Evolutionary conservation across 352 stramenopile species (phyloP), one percentile per base, ranked within the genome.

Genomic region (Lagenidium giganteum): DNA sequence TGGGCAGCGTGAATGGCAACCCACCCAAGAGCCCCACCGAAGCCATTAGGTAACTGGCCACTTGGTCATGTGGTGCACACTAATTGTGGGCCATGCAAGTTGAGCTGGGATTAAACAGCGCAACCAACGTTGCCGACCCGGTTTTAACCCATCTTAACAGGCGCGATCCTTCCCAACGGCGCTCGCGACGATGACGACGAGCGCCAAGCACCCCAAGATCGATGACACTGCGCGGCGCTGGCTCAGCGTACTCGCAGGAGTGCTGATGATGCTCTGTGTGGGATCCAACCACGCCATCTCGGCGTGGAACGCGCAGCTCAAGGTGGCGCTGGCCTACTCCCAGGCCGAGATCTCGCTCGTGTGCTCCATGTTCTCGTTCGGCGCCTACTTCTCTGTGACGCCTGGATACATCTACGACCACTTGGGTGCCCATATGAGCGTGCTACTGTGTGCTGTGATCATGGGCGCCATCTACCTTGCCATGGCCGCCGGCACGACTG

Each of bases 281-380:
- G 78, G 78, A 12, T 87, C 78, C 12, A 83, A 83, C 55, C 73
- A 91, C 57, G 68, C 76, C 9, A 83, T 91, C 35, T 91, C 78
- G 14, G 70, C 67, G 12, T 91, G 75, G 78, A 91, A 91, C 32
- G 59, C 73, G 43, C 68, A 91, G 61, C 62, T 91, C 13, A 70
- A 67, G 37, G 23, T 27, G 12, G 33, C 70, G 43, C 59, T 88
- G 25, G 49, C 59, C 24, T 88, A 82, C 65, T 84, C 78, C 36
- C 72, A 88, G 51, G 56, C 67, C 26, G 64, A 85, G 17, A 91
- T 91, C 56, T 76, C 75, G 21, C 51, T 87, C 31, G 75, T 91
- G n/a, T 73, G 70, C 54, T 87, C 76, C 26, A 81, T 87, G 70
- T 72, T 70, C 24, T 83, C 72, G 27, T 91, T 91, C 53, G 78